phyloP scores from a whole-genome alignment of 805 yeast species.

The Zygosaccharomyces gambellarensis region DNA sequence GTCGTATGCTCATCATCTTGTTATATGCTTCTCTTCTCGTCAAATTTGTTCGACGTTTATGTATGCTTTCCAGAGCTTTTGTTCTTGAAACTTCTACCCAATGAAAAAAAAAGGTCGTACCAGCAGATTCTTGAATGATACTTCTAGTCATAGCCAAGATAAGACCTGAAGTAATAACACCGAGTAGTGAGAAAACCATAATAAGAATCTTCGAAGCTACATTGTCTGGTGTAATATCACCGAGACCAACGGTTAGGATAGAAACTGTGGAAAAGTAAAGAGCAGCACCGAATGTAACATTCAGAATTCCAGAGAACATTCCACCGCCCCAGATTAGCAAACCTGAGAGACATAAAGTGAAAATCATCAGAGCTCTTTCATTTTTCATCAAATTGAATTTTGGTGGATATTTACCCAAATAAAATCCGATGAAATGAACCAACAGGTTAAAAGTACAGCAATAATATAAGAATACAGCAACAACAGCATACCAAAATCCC shows the following conservation, averaged over 20 bases:
- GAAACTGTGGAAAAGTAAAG: conserved; percentile 71
- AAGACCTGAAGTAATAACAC: conserved; percentile 69
- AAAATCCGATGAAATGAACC: conserved; percentile 60
- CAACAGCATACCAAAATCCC: conserved; percentile 76
- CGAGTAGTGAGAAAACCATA: conserved; percentile 61
- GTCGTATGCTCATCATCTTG: conserved; percentile 50
- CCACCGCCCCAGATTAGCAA: conserved; percentile 76
- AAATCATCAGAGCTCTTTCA: conserved; percentile 71
- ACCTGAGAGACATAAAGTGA: conserved; percentile 55
- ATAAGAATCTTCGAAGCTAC: conserved; percentile 53
- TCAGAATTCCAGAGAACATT: conserved; percentile 44
- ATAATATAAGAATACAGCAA: conserved; percentile 60
- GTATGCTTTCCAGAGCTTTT: conserved; percentile 19
- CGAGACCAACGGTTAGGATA: conserved; percentile 73
- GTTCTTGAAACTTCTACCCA: conserved; percentile 49
- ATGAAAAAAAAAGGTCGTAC: conserved; percentile 64
- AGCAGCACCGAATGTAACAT: conserved; percentile 57
- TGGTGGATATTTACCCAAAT: conserved; percentile 58
- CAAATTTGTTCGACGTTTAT: conserved; percentile 21
- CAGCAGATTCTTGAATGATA: conserved; percentile 55
- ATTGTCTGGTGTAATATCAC: conserved; percentile 58
- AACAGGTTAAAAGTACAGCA: conserved; percentile 48
- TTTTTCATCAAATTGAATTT: conserved; percentile 58
- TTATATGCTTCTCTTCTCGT: conserved; percentile 49
- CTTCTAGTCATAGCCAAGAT: conserved; percentile 65